Evolutionary conservation across 2,329 filamentous ascomycete genomes (phyloP).

Genomic region (Trichoderma asperellum): DNA sequence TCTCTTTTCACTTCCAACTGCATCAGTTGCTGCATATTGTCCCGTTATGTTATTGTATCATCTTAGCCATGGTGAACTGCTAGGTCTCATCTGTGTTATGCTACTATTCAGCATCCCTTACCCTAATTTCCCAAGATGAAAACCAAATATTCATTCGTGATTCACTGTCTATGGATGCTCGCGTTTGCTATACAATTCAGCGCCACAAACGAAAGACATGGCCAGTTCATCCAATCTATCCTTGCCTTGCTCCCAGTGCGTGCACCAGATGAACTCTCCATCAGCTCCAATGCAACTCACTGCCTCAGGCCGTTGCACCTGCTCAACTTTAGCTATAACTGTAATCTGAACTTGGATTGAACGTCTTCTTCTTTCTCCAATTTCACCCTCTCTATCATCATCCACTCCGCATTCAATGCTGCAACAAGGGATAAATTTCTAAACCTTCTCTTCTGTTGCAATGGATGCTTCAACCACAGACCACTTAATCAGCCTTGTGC

Average conservation of each 20-base stretch:
- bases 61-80: neutral
- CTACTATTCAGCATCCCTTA: neutral
- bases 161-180: neutral
- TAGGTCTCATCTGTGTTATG: neutral
- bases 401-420: neutral
- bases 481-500: neutral
- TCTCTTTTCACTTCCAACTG: neutral
- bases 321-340: neutral
- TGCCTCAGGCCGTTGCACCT: constrained; percentile 3
- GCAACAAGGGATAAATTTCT: neutral
- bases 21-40: neutral
- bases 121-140: neutral
- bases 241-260: neutral
- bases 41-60: neutral
- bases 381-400: neutral
- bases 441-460: neutral
- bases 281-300: neutral
- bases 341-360: neutral
- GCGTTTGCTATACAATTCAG: too few relatives aligned
- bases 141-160: neutral
- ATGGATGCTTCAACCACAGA: neutral
- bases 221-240: neutral
- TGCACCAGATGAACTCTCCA: neutral
- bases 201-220: neutral
- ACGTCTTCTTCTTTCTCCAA: neutral